Conservation (phyloP, 2,329 filamentous ascomycete genomes). For the Aspergillus sojae region DNA sequence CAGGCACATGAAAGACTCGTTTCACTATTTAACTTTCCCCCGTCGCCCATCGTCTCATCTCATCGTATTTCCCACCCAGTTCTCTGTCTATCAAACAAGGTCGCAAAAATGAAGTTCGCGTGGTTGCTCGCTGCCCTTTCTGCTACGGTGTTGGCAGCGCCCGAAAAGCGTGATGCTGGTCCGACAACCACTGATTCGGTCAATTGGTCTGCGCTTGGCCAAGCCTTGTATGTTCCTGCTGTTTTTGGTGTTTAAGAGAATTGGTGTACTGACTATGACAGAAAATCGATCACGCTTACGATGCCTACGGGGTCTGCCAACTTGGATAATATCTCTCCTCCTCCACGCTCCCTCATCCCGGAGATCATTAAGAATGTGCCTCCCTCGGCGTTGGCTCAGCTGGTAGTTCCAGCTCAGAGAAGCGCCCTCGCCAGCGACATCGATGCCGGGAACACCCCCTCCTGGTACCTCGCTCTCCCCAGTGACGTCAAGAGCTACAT, state of each 20-base stretch:
- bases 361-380: conserved; percentile 37
- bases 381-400: conserved; percentile 31
- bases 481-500: conserved; percentile 37
- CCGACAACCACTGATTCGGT: conserved; percentile 10
- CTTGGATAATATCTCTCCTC: conserved; percentile 35
- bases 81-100: background rate
- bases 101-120: conserved; percentile 22
- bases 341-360: conserved; percentile 32
- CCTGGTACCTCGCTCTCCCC: conserved; percentile 36
- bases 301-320: conserved; percentile 28
- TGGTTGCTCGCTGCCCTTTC: conserved; percentile 17
- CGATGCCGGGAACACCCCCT: conserved; percentile 34
- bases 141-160: conserved; percentile 19
- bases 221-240: conserved; percentile 22
- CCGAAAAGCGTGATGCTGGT: conserved; percentile 14
- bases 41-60: background rate
- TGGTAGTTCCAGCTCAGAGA: conserved; percentile 32
- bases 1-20: background rate
- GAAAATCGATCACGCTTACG: conserved; percentile 15
- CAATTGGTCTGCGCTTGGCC: conserved; percentile 24
- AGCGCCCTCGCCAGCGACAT: conserved; percentile 34
- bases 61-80: background rate
- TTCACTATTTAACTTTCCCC: background rate
- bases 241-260: background rate
- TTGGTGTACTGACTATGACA: conserved; percentile 9